Evolutionary conservation across 202 grass and related monocot genomes (phyloP).

Genomic region (Schoenoplectus tabernaemontani): DNA sequence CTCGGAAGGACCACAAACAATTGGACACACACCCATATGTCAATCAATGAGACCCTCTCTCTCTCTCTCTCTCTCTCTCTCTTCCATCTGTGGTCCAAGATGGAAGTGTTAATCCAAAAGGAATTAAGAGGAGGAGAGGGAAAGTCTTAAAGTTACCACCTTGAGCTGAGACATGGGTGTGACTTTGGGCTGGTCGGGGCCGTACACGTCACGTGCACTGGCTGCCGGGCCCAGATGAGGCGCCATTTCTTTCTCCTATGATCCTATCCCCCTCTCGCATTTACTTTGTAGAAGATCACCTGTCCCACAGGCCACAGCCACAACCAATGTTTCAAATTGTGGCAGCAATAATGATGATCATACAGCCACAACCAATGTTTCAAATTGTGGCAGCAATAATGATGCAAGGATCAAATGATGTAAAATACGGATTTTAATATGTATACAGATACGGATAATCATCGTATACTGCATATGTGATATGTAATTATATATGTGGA

Average conservation of each 20-base stretch:
- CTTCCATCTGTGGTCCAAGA: background rate
- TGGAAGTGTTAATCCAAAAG: background rate
- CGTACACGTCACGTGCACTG: constrained; percentile 42
- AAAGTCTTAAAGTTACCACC: constrained; percentile 3
- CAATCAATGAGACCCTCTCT: background rate
- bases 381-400: too few species aligned
- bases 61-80: background rate
- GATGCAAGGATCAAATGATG: too few species aligned
- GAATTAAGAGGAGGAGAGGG: background rate
- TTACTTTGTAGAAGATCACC: too few species aligned
- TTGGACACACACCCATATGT: background rate
- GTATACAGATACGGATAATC: too few species aligned
- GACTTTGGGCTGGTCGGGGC: constrained; percentile 29
- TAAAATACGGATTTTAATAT: too few species aligned
- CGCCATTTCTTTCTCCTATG: background rate
- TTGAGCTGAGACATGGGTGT: constrained; percentile 10
- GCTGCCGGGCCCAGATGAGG: constrained; percentile 18
- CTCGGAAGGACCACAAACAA: constrained; percentile 16
- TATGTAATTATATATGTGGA: too few species aligned
- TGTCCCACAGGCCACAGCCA: too few species aligned
- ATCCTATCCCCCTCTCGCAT: too few species aligned
- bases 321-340: too few species aligned
- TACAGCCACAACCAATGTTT: too few species aligned
- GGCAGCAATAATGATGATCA: too few species aligned
- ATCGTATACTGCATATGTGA: too few species aligned